Evolutionary conservation across 345 rosid species (phyloP), one percentile per base, ranked within the genome.

Genomic region (Dipteronia dyeriana): DNA sequence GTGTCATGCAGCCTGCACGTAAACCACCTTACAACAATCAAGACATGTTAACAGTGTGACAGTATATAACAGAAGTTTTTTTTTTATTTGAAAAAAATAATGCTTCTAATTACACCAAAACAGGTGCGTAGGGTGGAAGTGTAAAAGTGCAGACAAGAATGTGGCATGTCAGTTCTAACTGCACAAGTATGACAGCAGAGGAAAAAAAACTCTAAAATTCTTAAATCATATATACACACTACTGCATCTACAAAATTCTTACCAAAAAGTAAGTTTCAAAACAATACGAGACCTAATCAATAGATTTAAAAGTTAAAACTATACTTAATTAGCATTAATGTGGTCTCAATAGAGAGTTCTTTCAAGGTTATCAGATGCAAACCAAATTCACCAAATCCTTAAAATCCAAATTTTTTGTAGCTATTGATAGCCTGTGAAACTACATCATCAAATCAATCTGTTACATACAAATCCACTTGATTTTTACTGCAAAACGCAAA

Each of bases 331-430:
- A 20, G 23, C 62, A 51, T 26, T 54, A 54, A 54, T 1, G 29
- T 71, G 49, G 49, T n/a, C 31, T 53, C 26, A 71, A 56, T 59
- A 59, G 25, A 20, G 25, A 59, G n/a, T 19, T 5, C 22, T n/a
- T 49, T 41, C 73, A 49, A 17, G 31, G 39, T 47, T 47, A 9
- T 69, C 19, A 26, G 61, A 22, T 19, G n/a, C 17, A 53, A 17
- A 51, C 38, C 61, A 70, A 68, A 70, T 26, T 47, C 56, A 71
- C 49, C 17, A 56, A 54, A 57, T 20, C 62, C 25, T 57, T 57
- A 19, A 57, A n/a, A 59, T 6, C 26, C 63, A 59, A 59, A 53
- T 16, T 4, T 53, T 53, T 53, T 16, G 57, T 22, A 59, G 17
- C 25, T n/a, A 59, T 59, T 59, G 26, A n/a, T 22, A 59, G 63